Conservation (phyloP, 495 filamentous ascomycete genomes). For the Lasiosphaeria hispida region DNA sequence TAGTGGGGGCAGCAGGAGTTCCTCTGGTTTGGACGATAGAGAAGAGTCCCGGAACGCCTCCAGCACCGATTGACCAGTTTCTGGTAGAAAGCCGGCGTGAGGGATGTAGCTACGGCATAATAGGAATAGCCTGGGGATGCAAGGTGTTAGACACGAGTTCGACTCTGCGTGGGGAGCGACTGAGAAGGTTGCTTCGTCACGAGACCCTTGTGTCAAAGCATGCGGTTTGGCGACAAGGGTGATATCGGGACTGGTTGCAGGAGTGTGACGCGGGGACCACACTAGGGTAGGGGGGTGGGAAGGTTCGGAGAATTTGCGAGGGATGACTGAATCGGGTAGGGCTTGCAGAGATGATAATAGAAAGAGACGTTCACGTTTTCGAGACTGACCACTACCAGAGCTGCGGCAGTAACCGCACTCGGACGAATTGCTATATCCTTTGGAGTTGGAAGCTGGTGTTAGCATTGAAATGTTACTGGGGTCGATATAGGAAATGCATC, state of each 20-base stretch:
- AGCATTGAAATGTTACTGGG: conserved; percentile 6
- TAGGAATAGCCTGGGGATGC: conserved; percentile 69
- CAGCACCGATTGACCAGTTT: conserved; percentile 81
- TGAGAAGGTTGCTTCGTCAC: neutral
- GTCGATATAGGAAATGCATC: neutral
- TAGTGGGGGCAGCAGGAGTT: conserved; percentile 94
- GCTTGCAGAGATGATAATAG: neutral
- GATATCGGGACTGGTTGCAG: neutral
- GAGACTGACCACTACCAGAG: conserved; percentile 42
- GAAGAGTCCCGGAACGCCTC: conserved; percentile 77
- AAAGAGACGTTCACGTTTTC: conserved; percentile 35
- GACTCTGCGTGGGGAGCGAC: neutral
- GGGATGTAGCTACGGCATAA: conserved; percentile 66
- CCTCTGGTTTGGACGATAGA: conserved; percentile 86
- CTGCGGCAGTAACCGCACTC: conserved; percentile 53
- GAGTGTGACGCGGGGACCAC: neutral
- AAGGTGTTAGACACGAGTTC: conserved; percentile 15
- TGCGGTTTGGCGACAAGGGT: conserved; percentile 4
- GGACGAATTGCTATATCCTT: conserved; percentile 48
- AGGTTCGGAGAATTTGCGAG: conserved; percentile 21
- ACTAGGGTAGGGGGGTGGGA: conserved; percentile 1
- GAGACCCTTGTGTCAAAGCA: conserved; percentile 3
- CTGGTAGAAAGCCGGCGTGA: conserved; percentile 76
- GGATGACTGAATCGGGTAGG: conserved; percentile 7
- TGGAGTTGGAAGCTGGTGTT: neutral